Evolutionary conservation across 352 stramenopile species (phyloP).

Genomic region (Aphanomyces astaci): DNA sequence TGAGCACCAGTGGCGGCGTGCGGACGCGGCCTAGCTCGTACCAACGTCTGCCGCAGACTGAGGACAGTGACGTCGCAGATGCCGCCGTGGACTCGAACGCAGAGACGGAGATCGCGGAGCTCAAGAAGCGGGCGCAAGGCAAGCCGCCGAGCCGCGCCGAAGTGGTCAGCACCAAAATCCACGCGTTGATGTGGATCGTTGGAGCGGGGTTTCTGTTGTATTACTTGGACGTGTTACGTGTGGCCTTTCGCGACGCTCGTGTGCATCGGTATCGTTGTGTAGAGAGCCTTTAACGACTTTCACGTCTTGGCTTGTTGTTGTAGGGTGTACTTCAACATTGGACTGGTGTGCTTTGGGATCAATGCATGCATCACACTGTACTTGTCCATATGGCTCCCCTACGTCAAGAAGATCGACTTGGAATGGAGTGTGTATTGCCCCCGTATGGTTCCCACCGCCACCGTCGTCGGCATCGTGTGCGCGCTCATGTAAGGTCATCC

Average conservation of each 20-base stretch:
- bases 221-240: constrained; percentile 59
- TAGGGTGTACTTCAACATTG: constrained; percentile 77
- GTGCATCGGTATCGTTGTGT: constrained; percentile 37
- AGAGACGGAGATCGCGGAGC: constrained; percentile 29
- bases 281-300: not conserved
- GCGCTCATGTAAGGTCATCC: constrained; percentile 28
- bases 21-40: constrained; percentile 26
- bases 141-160: constrained; percentile 41
- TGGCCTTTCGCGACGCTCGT: constrained; percentile 53
- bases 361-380: constrained; percentile 85
- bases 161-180: constrained; percentile 59
- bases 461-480: constrained; percentile 51
- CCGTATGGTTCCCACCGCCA: constrained; percentile 85
- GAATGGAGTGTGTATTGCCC: constrained; percentile 91
- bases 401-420: constrained; percentile 70
- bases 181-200: constrained; percentile 67
- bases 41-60: constrained; percentile 43
- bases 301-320: not conserved
- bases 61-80: constrained; percentile 28
- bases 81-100: constrained; percentile 32
- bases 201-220: constrained; percentile 43
- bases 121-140: constrained; percentile 23
- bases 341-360: constrained; percentile 62
- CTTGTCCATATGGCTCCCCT: constrained; percentile 78
- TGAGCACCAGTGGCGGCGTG: not conserved